Evolutionary conservation across 306 rosid genomes (phyloP), one percentile per base, ranked within the genome.

Genomic region (Sicyos baderoa): DNA sequence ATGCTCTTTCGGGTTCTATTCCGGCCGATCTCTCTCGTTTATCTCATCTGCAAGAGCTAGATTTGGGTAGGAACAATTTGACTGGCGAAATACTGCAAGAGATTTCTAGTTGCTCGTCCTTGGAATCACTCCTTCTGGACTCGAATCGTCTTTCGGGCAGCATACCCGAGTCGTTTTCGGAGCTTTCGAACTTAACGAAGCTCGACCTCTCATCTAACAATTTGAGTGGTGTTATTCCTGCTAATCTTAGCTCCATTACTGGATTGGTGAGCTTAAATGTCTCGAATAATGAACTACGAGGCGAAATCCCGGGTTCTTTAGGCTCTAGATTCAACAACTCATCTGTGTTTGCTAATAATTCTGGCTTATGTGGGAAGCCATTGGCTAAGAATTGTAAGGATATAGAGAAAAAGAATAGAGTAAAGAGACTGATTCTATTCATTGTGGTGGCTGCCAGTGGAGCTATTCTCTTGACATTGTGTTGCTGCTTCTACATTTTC

Each of bases 401-500:
- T 40, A 9, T 29, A 11, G 48, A 23, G 1, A 59, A 22, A 3
- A 79, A 42, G 70, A 81, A 84, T 69, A 82, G 68, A 71, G 85
- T 19, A 71, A 83, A 84, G 81, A 86, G 83, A 79, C 70, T 91
- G 78, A 82, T 91, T 68, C 74, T 89, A 47, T 73, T 91, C 54
- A 73, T 89, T 57, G 74, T 79, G 42, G 60, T 89, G 21, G 80
- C 81, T 23, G 87, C 81, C 3, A 51, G 71, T 37, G 96, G 95
- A 52, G 88, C 88, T 75, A 65, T 70, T 62, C 59, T 87, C 13
- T 78, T 91, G 25, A 74, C 85, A 2, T 12, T 86, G 53, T 87
- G 88, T 56, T 91, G 97, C 72, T 91, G 97, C 87, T 89, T 91
- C 73, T 91, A 91, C 85, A 75, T 91, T 54, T 82, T 82, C 85